Evolutionary conservation across 176 grass and related monocot genomes (phyloP).

Genomic region (Saccharum officinarum): DNA sequence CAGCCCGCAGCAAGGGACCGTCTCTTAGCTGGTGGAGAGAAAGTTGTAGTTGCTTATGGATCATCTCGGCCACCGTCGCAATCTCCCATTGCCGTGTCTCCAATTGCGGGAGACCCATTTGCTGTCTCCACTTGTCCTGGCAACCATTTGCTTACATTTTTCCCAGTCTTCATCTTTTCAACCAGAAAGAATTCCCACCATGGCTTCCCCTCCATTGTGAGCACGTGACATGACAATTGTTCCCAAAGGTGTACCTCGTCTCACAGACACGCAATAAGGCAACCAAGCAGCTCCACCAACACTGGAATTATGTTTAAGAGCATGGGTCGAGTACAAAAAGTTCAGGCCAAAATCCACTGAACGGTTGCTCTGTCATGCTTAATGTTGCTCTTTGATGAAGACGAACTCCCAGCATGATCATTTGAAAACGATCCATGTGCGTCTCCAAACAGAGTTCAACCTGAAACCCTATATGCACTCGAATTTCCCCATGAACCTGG

Average conservation of each 20-base stretch:
- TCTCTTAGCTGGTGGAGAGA: slow-evolving; percentile 74
- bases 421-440: slow-evolving; percentile 52
- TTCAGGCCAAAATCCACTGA: slow-evolving; percentile 80
- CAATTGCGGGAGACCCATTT: slow-evolving; percentile 48
- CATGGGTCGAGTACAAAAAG: slow-evolving; percentile 70
- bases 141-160: slow-evolving; percentile 72
- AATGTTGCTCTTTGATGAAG: slow-evolving; percentile 81
- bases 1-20: slow-evolving; percentile 44
- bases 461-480: slow-evolving; percentile 48
- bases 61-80: slow-evolving; percentile 66
- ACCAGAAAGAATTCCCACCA: slow-evolving; percentile 75
- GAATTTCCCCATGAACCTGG: slow-evolving; percentile 58
- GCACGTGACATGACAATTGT: slow-evolving; percentile 59
- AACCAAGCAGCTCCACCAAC: slow-evolving; percentile 87
- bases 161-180: slow-evolving; percentile 70
- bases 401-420: slow-evolving; percentile 44
- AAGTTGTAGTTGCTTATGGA: slow-evolving; percentile 71
- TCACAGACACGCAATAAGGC: slow-evolving; percentile 85
- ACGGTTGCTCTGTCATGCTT: slow-evolving; percentile 77
- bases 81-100: slow-evolving; percentile 67
- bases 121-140: slow-evolving; percentile 60
- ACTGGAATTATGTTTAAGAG: slow-evolving; percentile 59
- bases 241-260: slow-evolving; percentile 71
- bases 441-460: slow-evolving; percentile 85
- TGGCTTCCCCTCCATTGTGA: slow-evolving; percentile 92